Evolutionary conservation across 2,329 filamentous ascomycete genomes (phyloP), one percentile per base, ranked within the genome.

Genomic region (Penicillium sp.): DNA sequence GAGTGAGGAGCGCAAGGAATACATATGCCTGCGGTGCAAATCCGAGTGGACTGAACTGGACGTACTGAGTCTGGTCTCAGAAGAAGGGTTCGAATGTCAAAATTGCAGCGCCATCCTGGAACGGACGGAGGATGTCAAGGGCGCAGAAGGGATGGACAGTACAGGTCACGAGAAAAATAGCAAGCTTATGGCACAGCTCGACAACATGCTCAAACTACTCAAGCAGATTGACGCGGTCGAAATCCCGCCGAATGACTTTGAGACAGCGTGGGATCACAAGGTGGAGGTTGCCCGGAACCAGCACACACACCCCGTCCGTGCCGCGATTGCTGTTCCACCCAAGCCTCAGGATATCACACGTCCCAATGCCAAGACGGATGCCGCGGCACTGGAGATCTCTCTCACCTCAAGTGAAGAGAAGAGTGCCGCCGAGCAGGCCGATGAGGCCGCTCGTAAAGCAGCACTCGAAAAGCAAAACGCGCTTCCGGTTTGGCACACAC

Each of bases 21-120:
- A 90, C 62, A 84, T 85, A 52, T 98, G 93, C 70, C 75, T 78
- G 29, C 79, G 82, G 49, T 98, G 93, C 73, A 82, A 84, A 57
- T 79, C 86, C 1, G 86, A 95, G 66, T 98, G 87, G 80, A 95
- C 90, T 3, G 81, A 85, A 56, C 82, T 97, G 69, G 90, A 97
- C 58, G 90, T 94, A 1, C 73, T 97, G 45, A 88, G 95, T 69
- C 76, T 83, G 35, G 82, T 85, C 44, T 75, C 77, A 1, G 69
- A 72, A 2, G 72, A 75, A 41, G 87, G 89, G 0, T 97, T 97
- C 65, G 72, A 85, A 41, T 98, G 93, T 69, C 84, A 90, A 63
- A 81, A 83, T 44, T 98, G 93, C 70, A 76, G 78, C 19, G 64
- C 65, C 26, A 63, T 71, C 29, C 64, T 76, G 9, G 70, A 72